Evolutionary conservation across 2,329 filamentous ascomycete genomes (phyloP).

Genomic region (Diaporthe helianthi): DNA sequence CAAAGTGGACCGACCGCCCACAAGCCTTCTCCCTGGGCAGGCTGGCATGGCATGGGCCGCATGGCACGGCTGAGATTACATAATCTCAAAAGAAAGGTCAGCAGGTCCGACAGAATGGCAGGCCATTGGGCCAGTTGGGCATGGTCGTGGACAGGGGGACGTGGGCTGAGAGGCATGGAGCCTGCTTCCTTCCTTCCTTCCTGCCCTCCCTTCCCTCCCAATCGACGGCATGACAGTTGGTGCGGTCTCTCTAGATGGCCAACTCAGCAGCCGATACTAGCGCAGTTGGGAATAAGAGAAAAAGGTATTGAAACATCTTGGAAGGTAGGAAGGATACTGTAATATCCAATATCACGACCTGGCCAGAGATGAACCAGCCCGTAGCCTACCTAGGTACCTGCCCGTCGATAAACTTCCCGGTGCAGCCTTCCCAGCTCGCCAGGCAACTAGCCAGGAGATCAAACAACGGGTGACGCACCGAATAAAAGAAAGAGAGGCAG

Average conservation of each 20-base stretch:
- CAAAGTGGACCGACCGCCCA: not conserved
- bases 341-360: not conserved
- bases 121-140: not conserved
- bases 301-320: too few relatives aligned
- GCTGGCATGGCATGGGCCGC: too few relatives aligned
- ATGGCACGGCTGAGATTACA: conserved; percentile 26
- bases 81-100: not conserved
- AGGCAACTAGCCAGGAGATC: conserved; percentile 13
- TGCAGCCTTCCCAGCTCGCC: not conserved
- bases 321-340: not conserved
- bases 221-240: not conserved
- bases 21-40: conserved; percentile 5
- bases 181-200: not conserved
- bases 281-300: not conserved
- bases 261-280: not conserved
- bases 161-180: conserved; percentile 6
- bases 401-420: not conserved
- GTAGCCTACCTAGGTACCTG: not conserved
- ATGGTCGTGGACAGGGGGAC: not conserved
- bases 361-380: not conserved
- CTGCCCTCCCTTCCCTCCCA: not conserved
- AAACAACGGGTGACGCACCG: conserved; percentile 20
- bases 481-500: too few relatives aligned
- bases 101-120: conserved; percentile 6
- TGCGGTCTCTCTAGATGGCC: conserved; percentile 2